Conservation (phyloP, 1,284 basidiomycete species). For the Kalmanozyma brasiliensis region DNA sequence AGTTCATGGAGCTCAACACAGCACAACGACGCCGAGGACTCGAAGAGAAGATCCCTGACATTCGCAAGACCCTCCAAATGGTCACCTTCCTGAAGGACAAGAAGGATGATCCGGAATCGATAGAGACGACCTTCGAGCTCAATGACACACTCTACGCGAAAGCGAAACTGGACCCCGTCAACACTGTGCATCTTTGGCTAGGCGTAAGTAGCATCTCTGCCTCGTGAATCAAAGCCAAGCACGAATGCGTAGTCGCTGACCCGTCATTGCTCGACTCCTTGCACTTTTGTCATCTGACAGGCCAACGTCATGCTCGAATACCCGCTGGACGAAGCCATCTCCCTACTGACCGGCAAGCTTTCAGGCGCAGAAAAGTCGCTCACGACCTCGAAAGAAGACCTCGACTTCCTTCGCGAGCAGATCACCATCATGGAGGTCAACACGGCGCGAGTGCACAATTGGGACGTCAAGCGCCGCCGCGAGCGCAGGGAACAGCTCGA, state of each 20-base stretch:
- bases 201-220: constrained; percentile 75
- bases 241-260: not conserved
- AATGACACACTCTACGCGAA: constrained; percentile 95
- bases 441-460: constrained; percentile 94
- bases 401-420: constrained; percentile 93
- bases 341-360: constrained; percentile 83
- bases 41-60: constrained; percentile 95
- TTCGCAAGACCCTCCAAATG: constrained; percentile 89
- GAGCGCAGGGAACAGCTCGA: constrained; percentile 68
- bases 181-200: constrained; percentile 93
- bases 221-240: not conserved
- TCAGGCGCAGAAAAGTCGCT: constrained; percentile 78
- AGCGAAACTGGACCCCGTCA: constrained; percentile 85
- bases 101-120: constrained; percentile 72
- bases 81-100: constrained; percentile 77
- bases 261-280: not conserved
- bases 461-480: constrained; percentile 86
- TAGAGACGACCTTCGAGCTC: constrained; percentile 91
- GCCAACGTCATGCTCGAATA: constrained; percentile 92
- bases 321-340: constrained; percentile 82
- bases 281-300: constrained; percentile 14
- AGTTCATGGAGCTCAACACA: constrained; percentile 93
- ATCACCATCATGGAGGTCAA: constrained; percentile 98
- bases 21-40: constrained; percentile 81
- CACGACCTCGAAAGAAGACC: constrained; percentile 81